Conservation (phyloP, 768 basidiomycete genomes). For the Psilocybe sp. region DNA sequence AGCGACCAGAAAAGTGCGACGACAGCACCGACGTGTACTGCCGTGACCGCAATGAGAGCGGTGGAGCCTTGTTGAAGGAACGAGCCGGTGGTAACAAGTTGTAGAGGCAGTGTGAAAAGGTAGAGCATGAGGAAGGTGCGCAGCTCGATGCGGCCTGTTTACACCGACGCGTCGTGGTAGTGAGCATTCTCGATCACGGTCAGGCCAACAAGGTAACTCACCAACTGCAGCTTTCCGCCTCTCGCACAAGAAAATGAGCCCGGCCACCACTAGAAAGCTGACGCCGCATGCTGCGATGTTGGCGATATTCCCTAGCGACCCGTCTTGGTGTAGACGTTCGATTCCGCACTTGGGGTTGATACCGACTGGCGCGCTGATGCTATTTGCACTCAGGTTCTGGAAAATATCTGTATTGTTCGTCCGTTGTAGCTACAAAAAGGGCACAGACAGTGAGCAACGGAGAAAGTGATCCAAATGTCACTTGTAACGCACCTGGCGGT, state of each 20-base stretch:
- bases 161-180: neutral
- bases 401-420: constrained; percentile 24
- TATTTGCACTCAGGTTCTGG: constrained; percentile 41
- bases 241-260: constrained; percentile 55
- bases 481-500: constrained; percentile 61
- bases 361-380: constrained; percentile 70
- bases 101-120: constrained; percentile 70
- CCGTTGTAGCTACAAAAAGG: constrained; percentile 27
- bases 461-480: constrained; percentile 19
- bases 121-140: constrained; percentile 65
- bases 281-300: constrained; percentile 82
- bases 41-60: constrained; percentile 63
- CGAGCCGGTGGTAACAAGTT: constrained; percentile 78
- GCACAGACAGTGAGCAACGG: neutral
- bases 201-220: constrained; percentile 13
- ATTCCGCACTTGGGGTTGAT: constrained; percentile 83
- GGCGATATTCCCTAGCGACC: constrained; percentile 78
- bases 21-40: constrained; percentile 78
- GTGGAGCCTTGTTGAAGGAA: constrained; percentile 77
- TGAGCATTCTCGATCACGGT: neutral
- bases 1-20: constrained; percentile 79
- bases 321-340: constrained; percentile 50
- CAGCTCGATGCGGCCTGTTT: constrained; percentile 65
- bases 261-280: constrained; percentile 57
- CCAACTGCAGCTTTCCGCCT: constrained; percentile 86